Evolutionary conservation across 2,329 filamentous ascomycete genomes (phyloP).

Genomic region (Talaromyces sp.): DNA sequence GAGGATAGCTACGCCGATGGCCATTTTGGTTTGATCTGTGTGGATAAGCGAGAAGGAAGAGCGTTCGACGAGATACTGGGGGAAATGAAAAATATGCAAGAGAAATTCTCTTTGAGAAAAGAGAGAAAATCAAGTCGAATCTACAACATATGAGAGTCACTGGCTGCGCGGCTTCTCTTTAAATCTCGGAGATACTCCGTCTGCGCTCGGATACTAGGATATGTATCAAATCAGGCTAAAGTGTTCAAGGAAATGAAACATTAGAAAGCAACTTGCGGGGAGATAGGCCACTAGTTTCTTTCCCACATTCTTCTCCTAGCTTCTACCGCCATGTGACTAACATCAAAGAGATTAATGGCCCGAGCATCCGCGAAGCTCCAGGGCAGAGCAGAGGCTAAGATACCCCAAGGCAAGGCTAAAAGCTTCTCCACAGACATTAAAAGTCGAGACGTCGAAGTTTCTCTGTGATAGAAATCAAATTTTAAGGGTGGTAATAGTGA

Average conservation of each 20-base stretch:
- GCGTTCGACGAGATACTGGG: not conserved
- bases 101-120: not conserved
- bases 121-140: not conserved
- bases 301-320: not conserved
- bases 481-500: not conserved
- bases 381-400: not conserved
- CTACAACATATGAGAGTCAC: too few species aligned
- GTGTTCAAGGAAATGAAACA: not conserved
- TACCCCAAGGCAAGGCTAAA: not conserved
- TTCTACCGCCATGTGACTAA: not conserved
- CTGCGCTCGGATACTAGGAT: not conserved
- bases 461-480: not conserved
- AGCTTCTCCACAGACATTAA: not conserved
- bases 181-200: not conserved
- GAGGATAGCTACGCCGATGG: constrained; percentile 10
- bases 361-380: not conserved
- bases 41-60: not conserved
- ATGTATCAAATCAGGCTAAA: not conserved
- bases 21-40: not conserved
- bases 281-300: not conserved
- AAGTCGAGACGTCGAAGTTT: not conserved
- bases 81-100: not conserved
- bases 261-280: not conserved
- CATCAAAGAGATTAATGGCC: not conserved
- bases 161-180: not conserved